Conservation (phyloP, 2,329 filamentous ascomycete genomes). For the Cladosporium sphaerospermum region DNA sequence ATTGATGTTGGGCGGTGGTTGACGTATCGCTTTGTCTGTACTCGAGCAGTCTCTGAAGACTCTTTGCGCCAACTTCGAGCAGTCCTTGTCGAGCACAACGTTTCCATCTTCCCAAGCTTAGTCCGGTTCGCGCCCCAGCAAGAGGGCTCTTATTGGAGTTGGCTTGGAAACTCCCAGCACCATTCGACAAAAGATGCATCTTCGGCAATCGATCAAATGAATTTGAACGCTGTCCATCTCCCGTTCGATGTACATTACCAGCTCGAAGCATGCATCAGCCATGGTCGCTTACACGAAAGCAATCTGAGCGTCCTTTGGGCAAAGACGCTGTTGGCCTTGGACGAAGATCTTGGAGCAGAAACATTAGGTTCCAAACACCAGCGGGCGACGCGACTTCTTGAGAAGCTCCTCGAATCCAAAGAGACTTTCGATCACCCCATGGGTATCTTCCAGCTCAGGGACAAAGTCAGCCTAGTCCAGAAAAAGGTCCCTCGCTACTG, state of each 20-base stretch:
- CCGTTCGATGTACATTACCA: slow-evolving; percentile 75
- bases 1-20: slow-evolving; percentile 62
- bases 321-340: not conserved
- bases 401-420: slow-evolving; percentile 64
- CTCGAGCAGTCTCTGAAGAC: slow-evolving; percentile 10
- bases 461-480: slow-evolving; percentile 28
- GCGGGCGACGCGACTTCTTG: slow-evolving; percentile 59
- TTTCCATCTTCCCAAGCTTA: slow-evolving; percentile 39
- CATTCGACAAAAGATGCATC: not conserved
- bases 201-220: not conserved
- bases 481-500: slow-evolving; percentile 58
- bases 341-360: not conserved
- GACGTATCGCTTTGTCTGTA: slow-evolving; percentile 49
- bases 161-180: slow-evolving; percentile 2
- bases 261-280: slow-evolving; percentile 86
- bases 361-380: not conserved
- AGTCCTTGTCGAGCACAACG: slow-evolving; percentile 66
- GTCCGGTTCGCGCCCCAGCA: not conserved
- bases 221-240: slow-evolving; percentile 20
- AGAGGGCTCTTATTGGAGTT: not conserved
- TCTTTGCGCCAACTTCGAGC: slow-evolving; percentile 32
- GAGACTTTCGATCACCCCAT: slow-evolving; percentile 62
- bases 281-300: slow-evolving; percentile 68
- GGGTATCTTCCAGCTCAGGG: slow-evolving; percentile 56
- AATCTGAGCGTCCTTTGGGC: slow-evolving; percentile 32